Evolutionary conservation across 768 basidiomycete genomes (phyloP).

Genomic region (Amylocystis lapponica): DNA sequence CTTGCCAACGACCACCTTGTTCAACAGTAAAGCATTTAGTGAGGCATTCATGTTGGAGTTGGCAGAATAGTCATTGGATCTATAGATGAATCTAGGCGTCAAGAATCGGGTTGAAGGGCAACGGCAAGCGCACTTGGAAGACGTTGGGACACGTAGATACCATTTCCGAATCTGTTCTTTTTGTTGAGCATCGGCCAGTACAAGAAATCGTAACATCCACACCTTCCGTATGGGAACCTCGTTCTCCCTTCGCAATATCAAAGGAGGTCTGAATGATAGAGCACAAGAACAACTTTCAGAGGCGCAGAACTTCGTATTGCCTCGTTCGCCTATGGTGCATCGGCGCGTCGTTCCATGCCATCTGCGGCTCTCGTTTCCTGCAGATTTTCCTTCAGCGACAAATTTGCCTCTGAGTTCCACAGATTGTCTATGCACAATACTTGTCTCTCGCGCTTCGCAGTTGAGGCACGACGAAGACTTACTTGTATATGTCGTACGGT

Average conservation of each 20-base stretch:
- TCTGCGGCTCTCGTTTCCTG: conserved; percentile 68
- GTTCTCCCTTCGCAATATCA: conserved; percentile 61
- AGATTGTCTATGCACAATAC: no score
- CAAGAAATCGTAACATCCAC: conserved; percentile 8
- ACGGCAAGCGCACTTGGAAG: conserved; percentile 49
- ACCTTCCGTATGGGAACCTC: conserved; percentile 73
- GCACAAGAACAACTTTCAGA: conserved; percentile 57
- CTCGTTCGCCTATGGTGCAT: conserved; percentile 60
- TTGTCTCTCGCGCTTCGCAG: no score
- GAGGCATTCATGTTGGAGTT: conserved; percentile 38
- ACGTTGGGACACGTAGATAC: conserved; percentile 36
- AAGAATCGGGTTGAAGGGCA: not conserved
- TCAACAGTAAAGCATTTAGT: conserved; percentile 62
- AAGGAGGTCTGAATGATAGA: conserved; percentile 60
- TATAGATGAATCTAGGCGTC: conserved; percentile 13
- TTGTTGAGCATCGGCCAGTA: not conserved
- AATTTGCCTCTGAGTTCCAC: conserved; percentile 63
- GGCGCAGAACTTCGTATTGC: conserved; percentile 48
- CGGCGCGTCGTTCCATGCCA: conserved; percentile 70
- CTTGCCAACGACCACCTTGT: conserved; percentile 69
- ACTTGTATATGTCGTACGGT: conserved; percentile 61
- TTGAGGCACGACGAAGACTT: no score
- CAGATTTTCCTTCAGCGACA: conserved; percentile 41
- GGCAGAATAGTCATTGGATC: conserved; percentile 65
- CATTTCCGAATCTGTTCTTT: not conserved